A percentile compares a stretch with the other conserved stretches of the same genome.
phyloP scores from a whole-genome alignment of 768 basidiomycete species.

The Coprinopsis marcescibilis region DNA sequence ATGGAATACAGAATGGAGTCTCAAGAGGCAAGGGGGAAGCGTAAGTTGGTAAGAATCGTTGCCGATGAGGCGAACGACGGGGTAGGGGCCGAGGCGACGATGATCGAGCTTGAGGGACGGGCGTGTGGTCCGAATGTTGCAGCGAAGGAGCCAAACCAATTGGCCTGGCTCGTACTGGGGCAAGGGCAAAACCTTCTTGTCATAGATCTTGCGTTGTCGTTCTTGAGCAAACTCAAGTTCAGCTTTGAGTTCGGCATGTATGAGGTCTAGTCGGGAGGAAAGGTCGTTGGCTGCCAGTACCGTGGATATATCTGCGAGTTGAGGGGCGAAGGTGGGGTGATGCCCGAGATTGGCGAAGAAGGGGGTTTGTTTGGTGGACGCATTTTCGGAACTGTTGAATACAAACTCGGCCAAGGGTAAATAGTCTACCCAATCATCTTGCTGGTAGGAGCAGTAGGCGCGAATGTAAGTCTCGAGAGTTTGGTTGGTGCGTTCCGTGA shows the following conservation, averaged over 20 bases:
- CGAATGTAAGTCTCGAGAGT: conserved; percentile 1
- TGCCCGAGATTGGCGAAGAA: conserved; percentile 31
- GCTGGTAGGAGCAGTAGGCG: background rate
- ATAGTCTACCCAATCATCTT: conserved; percentile 3
- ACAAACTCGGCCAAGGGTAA: background rate
- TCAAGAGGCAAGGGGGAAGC: conserved; percentile 10
- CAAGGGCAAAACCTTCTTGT: conserved; percentile 18
- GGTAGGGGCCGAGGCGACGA: conserved; percentile 16
- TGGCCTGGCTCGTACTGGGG: conserved; percentile 27
- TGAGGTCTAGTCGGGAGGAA: conserved; percentile 19
- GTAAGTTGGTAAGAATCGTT: conserved; percentile 5
- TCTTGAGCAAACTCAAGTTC: conserved; percentile 26
- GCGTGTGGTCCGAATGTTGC: conserved; percentile 35
- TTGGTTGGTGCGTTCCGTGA: conserved; percentile 19
- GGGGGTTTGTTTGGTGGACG: conserved; percentile 27
- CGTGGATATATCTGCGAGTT: conserved; percentile 20
- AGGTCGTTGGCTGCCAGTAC: conserved; percentile 29
- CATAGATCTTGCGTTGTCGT: conserved; percentile 21
- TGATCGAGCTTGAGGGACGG: conserved; percentile 36
- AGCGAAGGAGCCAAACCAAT: conserved; percentile 31
- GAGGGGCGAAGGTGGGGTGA: conserved; percentile 27
- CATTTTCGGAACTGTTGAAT: background rate
- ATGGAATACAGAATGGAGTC: conserved; percentile 29
- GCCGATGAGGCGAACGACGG: background rate
- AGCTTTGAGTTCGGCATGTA: conserved; percentile 28